phyloP scores from a whole-genome alignment of 176 grass and related monocot species.

The Triticum dicoccoides region DNA sequence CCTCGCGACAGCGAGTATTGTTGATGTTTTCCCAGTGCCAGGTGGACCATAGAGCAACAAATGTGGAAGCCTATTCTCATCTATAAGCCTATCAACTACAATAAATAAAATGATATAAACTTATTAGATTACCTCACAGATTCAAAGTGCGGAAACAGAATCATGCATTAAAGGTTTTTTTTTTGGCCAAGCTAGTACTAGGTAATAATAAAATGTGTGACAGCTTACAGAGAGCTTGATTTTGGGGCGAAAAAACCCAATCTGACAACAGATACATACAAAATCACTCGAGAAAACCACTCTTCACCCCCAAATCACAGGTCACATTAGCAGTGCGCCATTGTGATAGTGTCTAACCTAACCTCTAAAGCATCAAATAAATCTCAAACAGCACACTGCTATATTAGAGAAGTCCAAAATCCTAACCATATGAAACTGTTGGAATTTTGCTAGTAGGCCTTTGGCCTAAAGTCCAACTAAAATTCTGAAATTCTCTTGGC shows the following conservation, averaged over 20 bases:
- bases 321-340: too few species aligned
- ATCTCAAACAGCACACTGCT: too few species aligned
- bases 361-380: too few species aligned
- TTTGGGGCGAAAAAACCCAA: neutral
- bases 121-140: neutral
- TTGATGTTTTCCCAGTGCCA: constrained; percentile 91
- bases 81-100: constrained; percentile 81
- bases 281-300: too few species aligned
- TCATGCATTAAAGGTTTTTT: neutral
- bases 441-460: too few species aligned
- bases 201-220: neutral
- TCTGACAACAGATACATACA: neutral
- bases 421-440: too few species aligned
- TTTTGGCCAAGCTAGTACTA: neutral
- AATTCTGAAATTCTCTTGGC: too few species aligned
- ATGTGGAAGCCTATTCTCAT: constrained; percentile 87
- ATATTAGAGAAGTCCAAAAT: too few species aligned
- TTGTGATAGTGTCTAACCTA: too few species aligned
- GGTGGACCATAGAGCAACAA: constrained; percentile 85
- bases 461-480: too few species aligned
- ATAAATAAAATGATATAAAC: neutral
- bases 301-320: too few species aligned
- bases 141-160: neutral
- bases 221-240: neutral
- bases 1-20: constrained; percentile 85